phyloP scores from a whole-genome alignment of 768 basidiomycete genomes.

The Tulasnella sp. region DNA sequence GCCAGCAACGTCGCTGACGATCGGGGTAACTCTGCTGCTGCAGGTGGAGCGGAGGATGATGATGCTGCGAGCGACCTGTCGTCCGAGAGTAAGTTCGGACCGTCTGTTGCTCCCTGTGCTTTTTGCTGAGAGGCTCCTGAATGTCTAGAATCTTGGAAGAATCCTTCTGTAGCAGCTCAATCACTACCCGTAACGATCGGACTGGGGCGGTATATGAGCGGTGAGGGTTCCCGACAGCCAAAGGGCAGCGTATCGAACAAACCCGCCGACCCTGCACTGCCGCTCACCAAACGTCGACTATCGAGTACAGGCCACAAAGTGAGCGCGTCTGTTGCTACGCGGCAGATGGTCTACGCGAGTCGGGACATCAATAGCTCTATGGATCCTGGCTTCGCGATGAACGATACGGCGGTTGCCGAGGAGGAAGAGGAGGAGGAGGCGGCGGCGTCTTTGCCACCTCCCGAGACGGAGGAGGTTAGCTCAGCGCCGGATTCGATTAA shows the following conservation, averaged over 20 bases:
- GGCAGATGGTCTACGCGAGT: background rate
- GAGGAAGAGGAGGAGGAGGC: conserved; percentile 8
- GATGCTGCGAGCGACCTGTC: no score
- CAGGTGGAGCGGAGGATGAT: no score
- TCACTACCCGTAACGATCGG: conserved; percentile 7
- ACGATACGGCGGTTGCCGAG: background rate
- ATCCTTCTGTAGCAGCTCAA: conserved; percentile 1
- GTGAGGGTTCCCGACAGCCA: background rate
- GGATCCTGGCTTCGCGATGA: conserved; percentile 4
- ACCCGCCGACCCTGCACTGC: background rate
- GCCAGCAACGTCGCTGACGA: no score
- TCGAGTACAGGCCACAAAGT: background rate
- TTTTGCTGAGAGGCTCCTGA: background rate
- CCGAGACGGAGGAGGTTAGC: background rate
- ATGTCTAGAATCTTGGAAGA: background rate
- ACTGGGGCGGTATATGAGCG: background rate
- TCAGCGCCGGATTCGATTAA: background rate
- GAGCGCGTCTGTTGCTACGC: conserved; percentile 3
- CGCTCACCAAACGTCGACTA: background rate
- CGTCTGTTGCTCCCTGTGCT: background rate
- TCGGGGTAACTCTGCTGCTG: no score
- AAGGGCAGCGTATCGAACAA: background rate
- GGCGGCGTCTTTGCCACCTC: background rate
- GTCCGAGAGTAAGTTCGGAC: background rate
- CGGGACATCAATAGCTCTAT: conserved; percentile 3